These are phyloP conservation scores for Quercus rubra DNA, from an alignment of 306 rosid genomes.

Conservation along the genomic window DNA sequence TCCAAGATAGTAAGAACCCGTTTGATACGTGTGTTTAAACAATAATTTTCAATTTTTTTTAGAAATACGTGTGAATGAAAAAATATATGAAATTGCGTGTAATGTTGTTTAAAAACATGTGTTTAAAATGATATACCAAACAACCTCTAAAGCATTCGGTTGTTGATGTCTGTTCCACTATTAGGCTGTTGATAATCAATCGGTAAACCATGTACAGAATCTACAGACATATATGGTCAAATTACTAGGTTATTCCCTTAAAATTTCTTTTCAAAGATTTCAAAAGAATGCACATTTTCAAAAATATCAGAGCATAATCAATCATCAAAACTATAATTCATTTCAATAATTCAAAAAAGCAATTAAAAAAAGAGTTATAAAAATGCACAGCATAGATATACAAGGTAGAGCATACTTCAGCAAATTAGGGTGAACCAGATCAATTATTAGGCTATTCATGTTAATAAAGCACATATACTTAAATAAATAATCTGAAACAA, in stretches of 20 bases:
- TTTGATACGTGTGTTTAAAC: no score
- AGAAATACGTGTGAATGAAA: no score
- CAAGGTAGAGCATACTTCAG: background rate
- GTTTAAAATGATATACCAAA: no score
- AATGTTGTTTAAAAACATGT: no score
- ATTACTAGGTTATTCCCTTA: background rate
- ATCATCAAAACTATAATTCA: background rate
- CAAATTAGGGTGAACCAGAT: background rate
- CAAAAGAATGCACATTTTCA: background rate
- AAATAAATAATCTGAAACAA: background rate
- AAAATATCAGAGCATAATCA: background rate
- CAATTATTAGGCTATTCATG: background rate
- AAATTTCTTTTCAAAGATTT: background rate
- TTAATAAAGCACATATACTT: background rate
- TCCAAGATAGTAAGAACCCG: no score
- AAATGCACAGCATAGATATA: background rate
- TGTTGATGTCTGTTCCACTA: no score
- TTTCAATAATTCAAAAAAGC: background rate
- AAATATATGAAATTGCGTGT: no score
- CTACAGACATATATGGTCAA: background rate
- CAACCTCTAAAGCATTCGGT: no score
- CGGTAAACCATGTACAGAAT: background rate
- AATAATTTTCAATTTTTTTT: no score
- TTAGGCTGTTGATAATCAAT: background rate
- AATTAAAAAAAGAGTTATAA: background rate